Evolutionary conservation across 139 green algal species (phyloP).

Genomic region (Chlamydomonas urium): DNA sequence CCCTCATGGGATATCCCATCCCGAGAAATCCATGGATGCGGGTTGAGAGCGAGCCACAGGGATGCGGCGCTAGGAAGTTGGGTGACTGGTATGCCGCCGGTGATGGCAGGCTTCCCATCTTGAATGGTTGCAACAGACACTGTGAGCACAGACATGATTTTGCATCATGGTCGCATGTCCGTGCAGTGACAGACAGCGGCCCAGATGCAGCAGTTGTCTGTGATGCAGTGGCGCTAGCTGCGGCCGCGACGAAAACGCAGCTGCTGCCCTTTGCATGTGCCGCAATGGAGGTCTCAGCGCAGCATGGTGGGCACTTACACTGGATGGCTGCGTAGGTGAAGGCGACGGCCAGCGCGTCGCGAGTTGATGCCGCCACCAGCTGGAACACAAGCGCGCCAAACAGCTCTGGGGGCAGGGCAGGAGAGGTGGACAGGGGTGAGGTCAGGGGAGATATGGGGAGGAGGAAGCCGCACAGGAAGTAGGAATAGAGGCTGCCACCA

Average conservation of each 20-base stretch:
- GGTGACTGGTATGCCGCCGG: no score
- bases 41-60: no score
- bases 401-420: slow-evolving; percentile 31
- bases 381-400: slow-evolving; percentile 32
- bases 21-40: no score
- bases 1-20: no score
- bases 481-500: no score
- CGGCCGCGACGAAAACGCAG: no score
- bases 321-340: slow-evolving; percentile 25
- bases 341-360: slow-evolving; percentile 18
- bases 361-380: slow-evolving; percentile 16
- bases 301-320: slow-evolving; percentile 10
- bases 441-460: no score
- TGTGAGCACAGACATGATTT: not conserved
- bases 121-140: not conserved
- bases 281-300: not conserved
- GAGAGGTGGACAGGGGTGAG: no score
- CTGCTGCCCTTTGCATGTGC: not conserved
- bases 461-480: no score
- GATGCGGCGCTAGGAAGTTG: no score
- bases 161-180: not conserved
- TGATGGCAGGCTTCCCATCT: no score
- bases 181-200: not conserved
- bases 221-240: not conserved
- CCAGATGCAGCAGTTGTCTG: not conserved